Evolutionary conservation across 192 early-diverging fungal species (phyloP), one percentile per base, ranked within the genome.

Genomic region (Coemansia sp.): DNA sequence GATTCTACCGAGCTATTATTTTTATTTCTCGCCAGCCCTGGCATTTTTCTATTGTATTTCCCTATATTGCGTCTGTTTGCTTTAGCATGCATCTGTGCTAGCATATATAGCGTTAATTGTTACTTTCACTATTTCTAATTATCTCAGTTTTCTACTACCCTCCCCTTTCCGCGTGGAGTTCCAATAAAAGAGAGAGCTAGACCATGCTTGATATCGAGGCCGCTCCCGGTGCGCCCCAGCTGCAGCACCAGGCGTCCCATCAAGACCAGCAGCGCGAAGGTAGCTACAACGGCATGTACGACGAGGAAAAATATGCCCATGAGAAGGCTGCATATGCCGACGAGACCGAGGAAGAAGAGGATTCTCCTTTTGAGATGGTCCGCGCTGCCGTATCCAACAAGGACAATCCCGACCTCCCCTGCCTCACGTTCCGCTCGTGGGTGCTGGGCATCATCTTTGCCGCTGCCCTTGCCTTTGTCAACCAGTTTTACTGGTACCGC

Each of bases 401-500:
- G n/a, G 92, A 93, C 63, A 84, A 90, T 63, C 71, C 86, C 8
- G 65, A 79, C 14, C 64, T 91, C 10, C 89, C 90, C 6, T 87
- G 89, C 15, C 76, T 87, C 55, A 94, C 93, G 0, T 89, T 92
- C 68, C 88, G 93, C 41, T 82, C 88, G 8, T 88, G 88, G 87
- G 76, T 90, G n/a, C 84, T 92, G 34, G 91, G 91, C 9, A 84
- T 93, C 23, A 62, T 89, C 43, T 93, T 93, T 57, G 81, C 83
- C 39, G 68, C 73, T 3, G 85, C 77, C 38, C 71, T 92, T 35
- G 87, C 87, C 33, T 89, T 91, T 67, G 78, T 88, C n/a, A 91
- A 92, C 71, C 91, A 92, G 76, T 89, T 93, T 74, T 91, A 92
- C 72, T 92, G 92, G 84, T 96, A 93, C 84, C 89, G 93, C 68